Percentiles rank a stretch among this genome's conserved stretches.
Evolutionary conservation across 805 yeast genomes (phyloP).

Genomic region (Candida krabiensis): DNA sequence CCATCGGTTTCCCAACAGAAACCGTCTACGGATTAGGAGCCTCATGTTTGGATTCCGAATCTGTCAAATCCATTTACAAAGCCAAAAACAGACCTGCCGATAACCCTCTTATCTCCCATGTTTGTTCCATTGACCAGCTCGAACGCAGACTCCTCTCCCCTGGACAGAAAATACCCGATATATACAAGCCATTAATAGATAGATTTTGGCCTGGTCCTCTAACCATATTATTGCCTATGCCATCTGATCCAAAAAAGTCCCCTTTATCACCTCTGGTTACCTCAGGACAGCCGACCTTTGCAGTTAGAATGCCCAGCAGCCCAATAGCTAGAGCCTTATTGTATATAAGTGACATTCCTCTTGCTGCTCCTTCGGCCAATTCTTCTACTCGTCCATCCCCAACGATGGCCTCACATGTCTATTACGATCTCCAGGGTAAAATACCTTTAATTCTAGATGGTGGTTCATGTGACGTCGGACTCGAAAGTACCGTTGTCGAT

Average conservation of each 20-base stretch:
- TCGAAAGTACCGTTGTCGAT: constrained; percentile 92
- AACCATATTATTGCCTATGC: constrained; percentile 76
- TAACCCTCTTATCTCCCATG: constrained; percentile 90
- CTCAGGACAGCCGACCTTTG: constrained; percentile 85
- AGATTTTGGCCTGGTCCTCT: constrained; percentile 96
- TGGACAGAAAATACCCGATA: constrained; percentile 56
- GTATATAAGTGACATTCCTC: constrained; percentile 77
- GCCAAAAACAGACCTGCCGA: constrained; percentile 96
- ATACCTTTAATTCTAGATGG: constrained; percentile 91
- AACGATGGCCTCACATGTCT: constrained; percentile 84
- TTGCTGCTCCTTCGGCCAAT: constrained; percentile 98
- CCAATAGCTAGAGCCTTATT: constrained; percentile 90
- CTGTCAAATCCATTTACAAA: constrained; percentile 72
- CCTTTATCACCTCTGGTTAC: constrained; percentile 76
- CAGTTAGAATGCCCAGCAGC: constrained; percentile 85
- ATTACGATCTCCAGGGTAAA: constrained; percentile 71
- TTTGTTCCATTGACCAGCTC: constrained; percentile 75
- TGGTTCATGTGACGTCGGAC: constrained; percentile 84
- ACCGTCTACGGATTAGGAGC: constrained; percentile 97
- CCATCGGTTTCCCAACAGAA: constrained; percentile 94
- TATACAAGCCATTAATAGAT: constrained; percentile 62
- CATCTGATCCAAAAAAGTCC: constrained; percentile 26
- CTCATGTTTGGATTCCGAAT: constrained; percentile 68
- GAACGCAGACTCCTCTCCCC: constrained; percentile 51
- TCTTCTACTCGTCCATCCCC: constrained; percentile 96